Evolutionary conservation across 2,329 filamentous ascomycete genomes (phyloP).

Genomic region (Nemania serpens): DNA sequence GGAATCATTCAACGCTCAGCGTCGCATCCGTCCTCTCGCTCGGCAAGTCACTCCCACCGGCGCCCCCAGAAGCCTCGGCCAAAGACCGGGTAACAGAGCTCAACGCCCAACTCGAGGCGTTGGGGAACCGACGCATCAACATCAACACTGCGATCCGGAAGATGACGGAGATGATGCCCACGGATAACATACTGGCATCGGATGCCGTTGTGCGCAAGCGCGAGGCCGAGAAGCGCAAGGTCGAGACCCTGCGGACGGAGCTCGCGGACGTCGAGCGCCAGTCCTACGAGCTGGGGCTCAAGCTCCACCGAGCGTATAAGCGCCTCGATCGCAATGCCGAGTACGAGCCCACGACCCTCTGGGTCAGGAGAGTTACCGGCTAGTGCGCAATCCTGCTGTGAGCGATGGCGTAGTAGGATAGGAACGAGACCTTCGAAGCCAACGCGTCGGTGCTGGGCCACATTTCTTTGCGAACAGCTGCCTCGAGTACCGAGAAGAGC

Average conservation of each 20-base stretch:
- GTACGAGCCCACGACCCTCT: slow-evolving; percentile 71
- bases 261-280: slow-evolving; percentile 75
- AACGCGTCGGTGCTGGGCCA: not conserved
- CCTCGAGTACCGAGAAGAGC: not conserved
- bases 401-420: not conserved
- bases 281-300: slow-evolving; percentile 78
- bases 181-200: slow-evolving; percentile 69
- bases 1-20: slow-evolving; percentile 30
- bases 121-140: slow-evolving; percentile 71
- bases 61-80: slow-evolving; percentile 61
- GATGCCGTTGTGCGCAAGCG: slow-evolving; percentile 63
- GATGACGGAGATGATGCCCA: slow-evolving; percentile 78
- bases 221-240: slow-evolving; percentile 65
- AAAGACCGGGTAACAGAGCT: slow-evolving; percentile 70
- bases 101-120: slow-evolving; percentile 66
- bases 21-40: slow-evolving; percentile 30
- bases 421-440: not conserved
- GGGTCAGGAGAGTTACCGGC: slow-evolving; percentile 77
- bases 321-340: slow-evolving; percentile 69
- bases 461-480: not conserved
- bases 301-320: slow-evolving; percentile 75
- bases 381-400: slow-evolving; percentile 42
- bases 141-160: slow-evolving; percentile 74
- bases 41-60: slow-evolving; percentile 64
- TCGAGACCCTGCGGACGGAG: slow-evolving; percentile 68